phyloP scores from a whole-genome alignment of 2,329 filamentous ascomycete genomes.

The Fusarium aywerte region DNA sequence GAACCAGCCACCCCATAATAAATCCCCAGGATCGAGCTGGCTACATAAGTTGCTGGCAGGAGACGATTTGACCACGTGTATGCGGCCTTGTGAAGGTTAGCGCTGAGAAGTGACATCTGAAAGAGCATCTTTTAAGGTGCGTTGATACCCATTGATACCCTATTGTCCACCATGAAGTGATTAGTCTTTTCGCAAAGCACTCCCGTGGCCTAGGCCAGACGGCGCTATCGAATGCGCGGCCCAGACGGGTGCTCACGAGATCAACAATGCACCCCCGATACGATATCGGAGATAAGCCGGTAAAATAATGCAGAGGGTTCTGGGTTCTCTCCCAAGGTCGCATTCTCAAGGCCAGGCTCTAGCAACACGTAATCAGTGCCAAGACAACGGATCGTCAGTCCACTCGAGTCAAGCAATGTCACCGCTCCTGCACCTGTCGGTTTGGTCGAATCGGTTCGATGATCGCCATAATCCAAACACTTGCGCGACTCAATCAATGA shows the following conservation, averaged over 20 bases:
- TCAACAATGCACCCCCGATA: constrained; percentile 37
- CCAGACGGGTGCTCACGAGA: constrained; percentile 41
- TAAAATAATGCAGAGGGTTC: constrained; percentile 18
- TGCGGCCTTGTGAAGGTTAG: constrained; percentile 18
- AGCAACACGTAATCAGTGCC: constrained; percentile 39
- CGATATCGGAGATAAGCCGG: constrained; percentile 48
- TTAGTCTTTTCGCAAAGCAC: constrained; percentile 1
- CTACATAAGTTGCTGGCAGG: constrained; percentile 20
- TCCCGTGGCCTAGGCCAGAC: constrained; percentile 14
- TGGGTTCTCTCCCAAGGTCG: constrained; percentile 5
- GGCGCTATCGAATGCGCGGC: constrained; percentile 36
- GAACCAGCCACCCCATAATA: constrained; percentile 39
- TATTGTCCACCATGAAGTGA: constrained; percentile 11
- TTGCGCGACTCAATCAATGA: constrained; percentile 6
- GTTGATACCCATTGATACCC: constrained; percentile 38
- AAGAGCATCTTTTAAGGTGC: constrained; percentile 19
- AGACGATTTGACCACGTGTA: constrained; percentile 40
- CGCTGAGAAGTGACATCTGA: constrained; percentile 5
- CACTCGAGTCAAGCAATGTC: constrained; percentile 39
- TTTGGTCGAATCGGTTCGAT: constrained; percentile 5
- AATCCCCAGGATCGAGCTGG: constrained; percentile 24
- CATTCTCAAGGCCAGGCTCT: constrained; percentile 15
- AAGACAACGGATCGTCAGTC: constrained; percentile 38
- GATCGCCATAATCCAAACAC: constrained; percentile 1
- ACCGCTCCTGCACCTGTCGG: constrained; percentile 29